Evolutionary conservation across 768 basidiomycete genomes (phyloP).

Genomic region (Sistotremastrum suecicum): DNA sequence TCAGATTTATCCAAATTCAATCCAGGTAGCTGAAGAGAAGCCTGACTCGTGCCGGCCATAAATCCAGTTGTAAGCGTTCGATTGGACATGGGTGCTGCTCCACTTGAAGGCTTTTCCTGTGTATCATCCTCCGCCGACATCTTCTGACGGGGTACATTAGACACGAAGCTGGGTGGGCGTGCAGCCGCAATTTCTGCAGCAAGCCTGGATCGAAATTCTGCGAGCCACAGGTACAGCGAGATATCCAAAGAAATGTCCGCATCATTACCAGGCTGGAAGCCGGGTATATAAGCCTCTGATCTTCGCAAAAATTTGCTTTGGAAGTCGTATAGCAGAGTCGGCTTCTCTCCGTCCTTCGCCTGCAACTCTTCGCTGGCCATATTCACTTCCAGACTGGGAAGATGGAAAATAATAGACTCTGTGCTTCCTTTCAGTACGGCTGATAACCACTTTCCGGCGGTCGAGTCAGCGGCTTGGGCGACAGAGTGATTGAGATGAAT

Average conservation of each 20-base stretch:
- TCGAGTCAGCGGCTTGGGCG: conserved; percentile 22
- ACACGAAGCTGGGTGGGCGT: too few relatives aligned
- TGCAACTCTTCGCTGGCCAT: conserved; percentile 58
- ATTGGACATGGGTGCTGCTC: too few relatives aligned
- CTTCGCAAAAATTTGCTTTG: conserved; percentile 50
- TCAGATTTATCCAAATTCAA: too few relatives aligned
- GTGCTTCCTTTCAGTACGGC: conserved; percentile 43
- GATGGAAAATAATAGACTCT: conserved; percentile 63
- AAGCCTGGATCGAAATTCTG: conserved; percentile 11
- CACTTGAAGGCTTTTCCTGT: too few relatives aligned
- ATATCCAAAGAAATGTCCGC: conserved; percentile 65
- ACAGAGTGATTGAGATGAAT: conserved; percentile 43
- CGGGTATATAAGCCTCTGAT: too few relatives aligned
- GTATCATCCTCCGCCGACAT: too few relatives aligned
- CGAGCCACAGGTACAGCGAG: conserved; percentile 70
- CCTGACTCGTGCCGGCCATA: too few relatives aligned
- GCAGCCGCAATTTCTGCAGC: too few relatives aligned
- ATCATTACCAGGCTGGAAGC: too few relatives aligned
- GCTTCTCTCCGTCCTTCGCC: conserved; percentile 21
- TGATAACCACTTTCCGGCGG: conserved; percentile 45
- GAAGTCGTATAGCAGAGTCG: conserved; percentile 50
- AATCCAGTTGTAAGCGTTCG: too few relatives aligned
- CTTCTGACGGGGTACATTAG: too few relatives aligned
- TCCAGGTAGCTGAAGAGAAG: too few relatives aligned
- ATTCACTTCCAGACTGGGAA: conserved; percentile 70